Percentiles rank a stretch among this genome's conserved stretches.
Conservation (phyloP, 352 stramenopile species). For the Globisporangium uncinulatum region DNA sequence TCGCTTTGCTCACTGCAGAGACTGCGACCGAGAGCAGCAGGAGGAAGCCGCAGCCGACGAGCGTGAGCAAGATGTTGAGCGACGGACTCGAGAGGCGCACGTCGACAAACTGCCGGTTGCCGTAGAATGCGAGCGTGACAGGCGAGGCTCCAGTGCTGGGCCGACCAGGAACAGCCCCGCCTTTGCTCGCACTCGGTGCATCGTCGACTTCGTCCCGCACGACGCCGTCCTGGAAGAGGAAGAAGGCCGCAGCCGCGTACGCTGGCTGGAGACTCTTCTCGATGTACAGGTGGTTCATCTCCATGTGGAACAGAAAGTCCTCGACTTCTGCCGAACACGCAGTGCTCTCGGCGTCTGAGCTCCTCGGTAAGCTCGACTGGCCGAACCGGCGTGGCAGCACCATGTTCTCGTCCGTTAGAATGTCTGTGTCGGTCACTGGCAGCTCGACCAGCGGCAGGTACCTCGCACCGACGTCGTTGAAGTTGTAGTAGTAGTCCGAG, state of each 20-base stretch:
- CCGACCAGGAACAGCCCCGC: too few relatives aligned
- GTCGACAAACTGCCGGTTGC: conserved; percentile 8
- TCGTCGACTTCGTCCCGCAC: conserved; percentile 1
- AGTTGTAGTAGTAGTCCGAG: background rate
- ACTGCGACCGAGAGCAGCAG: background rate
- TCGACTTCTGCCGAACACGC: background rate
- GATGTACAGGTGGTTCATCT: conserved; percentile 37
- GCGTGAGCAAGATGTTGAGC: conserved; percentile 3
- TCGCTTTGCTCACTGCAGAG: too few relatives aligned
- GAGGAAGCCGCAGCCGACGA: conserved; percentile 3
- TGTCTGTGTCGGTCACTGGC: background rate
- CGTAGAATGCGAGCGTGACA: conserved; percentile 5
- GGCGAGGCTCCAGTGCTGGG: background rate
- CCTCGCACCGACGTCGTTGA: background rate
- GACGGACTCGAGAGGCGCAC: conserved; percentile 5
- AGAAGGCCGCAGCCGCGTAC: conserved; percentile 36
- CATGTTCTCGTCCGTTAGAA: too few relatives aligned
- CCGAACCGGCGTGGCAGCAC: background rate
- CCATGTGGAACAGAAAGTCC: conserved; percentile 8
- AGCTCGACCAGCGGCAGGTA: background rate
- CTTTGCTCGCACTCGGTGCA: too few relatives aligned
- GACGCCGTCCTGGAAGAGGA: conserved; percentile 39
- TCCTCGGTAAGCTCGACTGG: background rate
- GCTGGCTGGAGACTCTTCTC: conserved; percentile 34
- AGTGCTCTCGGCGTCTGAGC: background rate